Percentiles rank a stretch among this genome's conserved stretches.
These are phyloP conservation scores for Trichoderma sp. DNA, from an alignment of 2,329 filamentous ascomycete species.

Conservation along the genomic window DNA sequence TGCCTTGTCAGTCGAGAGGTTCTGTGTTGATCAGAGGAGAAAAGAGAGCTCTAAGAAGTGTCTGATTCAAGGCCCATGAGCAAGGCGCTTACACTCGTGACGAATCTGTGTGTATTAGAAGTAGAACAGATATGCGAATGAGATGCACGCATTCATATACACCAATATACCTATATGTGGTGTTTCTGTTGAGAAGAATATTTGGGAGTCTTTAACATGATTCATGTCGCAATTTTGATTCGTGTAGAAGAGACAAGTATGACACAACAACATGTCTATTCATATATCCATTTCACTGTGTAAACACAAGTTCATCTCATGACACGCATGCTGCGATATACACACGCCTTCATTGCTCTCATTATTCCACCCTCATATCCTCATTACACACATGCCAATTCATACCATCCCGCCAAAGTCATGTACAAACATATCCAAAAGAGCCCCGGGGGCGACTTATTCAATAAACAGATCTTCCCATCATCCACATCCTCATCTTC, in stretches of 20 bases:
- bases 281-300: neutral
- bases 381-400: neutral
- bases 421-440: neutral
- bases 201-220: neutral
- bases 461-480: neutral
- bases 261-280: neutral
- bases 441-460: neutral
- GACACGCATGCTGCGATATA: neutral
- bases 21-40: neutral
- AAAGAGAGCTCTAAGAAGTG: neutral
- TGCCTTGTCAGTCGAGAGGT: neutral
- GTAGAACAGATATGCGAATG: fast-evolving
- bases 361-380: neutral
- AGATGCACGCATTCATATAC: neutral
- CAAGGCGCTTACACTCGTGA: neutral
- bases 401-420: neutral
- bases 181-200: neutral
- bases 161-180: neutral
- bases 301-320: neutral
- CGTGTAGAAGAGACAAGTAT: no score
- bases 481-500: neutral
- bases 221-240: neutral
- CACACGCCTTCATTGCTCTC: neutral
- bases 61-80: neutral
- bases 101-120: neutral